Base-by-base conservation (phyloP, 2,329 filamentous ascomycete species). In the Fusarium torulosum region DNA sequence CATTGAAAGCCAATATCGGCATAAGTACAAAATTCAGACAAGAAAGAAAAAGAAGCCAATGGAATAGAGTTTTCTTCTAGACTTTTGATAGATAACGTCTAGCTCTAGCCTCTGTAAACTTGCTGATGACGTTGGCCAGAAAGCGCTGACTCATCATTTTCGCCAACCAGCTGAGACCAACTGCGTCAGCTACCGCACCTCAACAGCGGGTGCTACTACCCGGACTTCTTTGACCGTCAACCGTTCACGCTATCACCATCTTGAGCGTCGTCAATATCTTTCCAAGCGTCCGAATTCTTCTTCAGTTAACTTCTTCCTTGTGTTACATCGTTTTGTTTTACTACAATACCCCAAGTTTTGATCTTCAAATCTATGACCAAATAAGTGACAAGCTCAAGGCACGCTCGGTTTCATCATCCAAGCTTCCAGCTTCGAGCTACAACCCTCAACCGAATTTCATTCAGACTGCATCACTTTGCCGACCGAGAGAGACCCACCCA, bases 151-250 rank as follows among this genome's bases (percentile, higher is more conserved):
- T 63, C 59, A 63, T 40, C 60, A 33, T 17, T 29, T 23, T 31
- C 20, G 42, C 38, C 44, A 35, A 33, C 21, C 9, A 44, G 25
- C 37, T 20, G 43, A 63, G 21, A 43, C 40, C 23, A 38, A 55
- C 67, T 74, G 58, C 69, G 72, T 74, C 70, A 73, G 64, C 68
- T 57, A 59, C 23, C 17, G 11, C 31, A 44, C 25, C 25, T 42
- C 59, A 38, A 50, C 46, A 49, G 69, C n/a, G n/a, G n/a, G n/a
- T 45, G 62, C 60, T 61, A 65, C 63, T 55, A 33, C 37, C 33
- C 23, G 17, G 23, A 6, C 15, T 35, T 17, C 6, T 35, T 15
- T 15, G 33, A 35, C 9, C 17, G n/a, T 21, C 29, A 46, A 44
- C 21, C 21, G 9, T 45, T 43, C 29, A 35, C 10, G n/a, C 6